phyloP scores from a whole-genome alignment of 495 filamentous ascomycete genomes.

The Xylona heveae region DNA sequence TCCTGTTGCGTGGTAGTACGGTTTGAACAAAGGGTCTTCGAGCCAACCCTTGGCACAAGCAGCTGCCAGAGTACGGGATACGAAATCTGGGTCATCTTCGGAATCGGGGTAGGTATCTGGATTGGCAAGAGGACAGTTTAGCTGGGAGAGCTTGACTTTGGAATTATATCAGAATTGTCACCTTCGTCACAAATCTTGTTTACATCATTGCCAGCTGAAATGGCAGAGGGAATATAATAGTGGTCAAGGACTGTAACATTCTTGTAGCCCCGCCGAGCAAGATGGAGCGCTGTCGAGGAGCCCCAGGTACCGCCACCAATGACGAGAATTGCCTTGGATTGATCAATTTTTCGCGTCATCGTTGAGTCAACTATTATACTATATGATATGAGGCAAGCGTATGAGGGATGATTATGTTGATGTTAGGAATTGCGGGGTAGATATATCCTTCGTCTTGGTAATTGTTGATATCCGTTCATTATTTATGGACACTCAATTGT shows the following conservation, averaged over 20 bases:
- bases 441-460: too few relatives aligned
- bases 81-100: constrained; percentile 12
- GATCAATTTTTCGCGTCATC: too few relatives aligned
- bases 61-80: constrained; percentile 17
- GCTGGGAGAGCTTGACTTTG: not conserved
- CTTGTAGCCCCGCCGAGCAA: constrained; percentile 25
- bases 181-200: constrained; percentile 36
- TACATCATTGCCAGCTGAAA: constrained; percentile 29
- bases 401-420: too few relatives aligned
- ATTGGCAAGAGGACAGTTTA: constrained; percentile 4
- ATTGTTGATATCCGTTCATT: too few relatives aligned
- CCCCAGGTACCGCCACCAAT: constrained; percentile 29
- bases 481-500: too few relatives aligned
- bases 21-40: constrained; percentile 23
- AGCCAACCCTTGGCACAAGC: constrained; percentile 23
- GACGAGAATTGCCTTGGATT: constrained; percentile 22
- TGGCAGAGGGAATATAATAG: constrained; percentile 21
- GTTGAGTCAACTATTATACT: too few relatives aligned
- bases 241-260: constrained; percentile 26
- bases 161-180: constrained; percentile 4
- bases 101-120: too few relatives aligned
- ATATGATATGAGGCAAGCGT: too few relatives aligned
- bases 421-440: too few relatives aligned
- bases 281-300: constrained; percentile 27
- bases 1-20: constrained; percentile 26